Conservation (phyloP, 2,329 filamentous ascomycete genomes). For the Sporothrix curviconia region DNA sequence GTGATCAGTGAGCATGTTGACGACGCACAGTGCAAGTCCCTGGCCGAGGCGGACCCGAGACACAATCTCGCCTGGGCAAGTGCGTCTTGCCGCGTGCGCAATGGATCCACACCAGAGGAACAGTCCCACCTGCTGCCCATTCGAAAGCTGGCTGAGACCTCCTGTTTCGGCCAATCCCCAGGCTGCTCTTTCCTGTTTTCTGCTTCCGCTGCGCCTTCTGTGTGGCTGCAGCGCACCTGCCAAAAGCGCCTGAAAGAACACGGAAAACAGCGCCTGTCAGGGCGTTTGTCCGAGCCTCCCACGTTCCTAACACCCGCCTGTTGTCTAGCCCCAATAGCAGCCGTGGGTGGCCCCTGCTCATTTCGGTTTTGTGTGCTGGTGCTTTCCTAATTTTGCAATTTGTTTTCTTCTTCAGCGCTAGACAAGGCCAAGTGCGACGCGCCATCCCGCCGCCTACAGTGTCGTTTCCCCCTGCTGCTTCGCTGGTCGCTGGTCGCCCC, state of each 20-base stretch:
- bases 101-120: not conserved
- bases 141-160: not conserved
- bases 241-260: not conserved
- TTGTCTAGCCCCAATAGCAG: not conserved
- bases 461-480: not conserved
- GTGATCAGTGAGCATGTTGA: too few relatives aligned
- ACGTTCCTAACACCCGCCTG: not conserved
- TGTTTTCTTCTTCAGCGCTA: constrained; percentile 5
- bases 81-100: constrained; percentile 6
- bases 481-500: too few relatives aligned
- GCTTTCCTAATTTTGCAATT: not conserved
- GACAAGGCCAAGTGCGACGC: too few relatives aligned
- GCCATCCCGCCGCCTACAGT: too few relatives aligned
- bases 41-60: not conserved
- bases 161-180: constrained; percentile 6
- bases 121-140: not conserved
- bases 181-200: not conserved
- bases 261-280: too few relatives aligned
- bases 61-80: not conserved
- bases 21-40: not conserved
- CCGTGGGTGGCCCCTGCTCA: not conserved
- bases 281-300: too few relatives aligned
- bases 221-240: not conserved
- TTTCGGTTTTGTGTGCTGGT: not conserved
- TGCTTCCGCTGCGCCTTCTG: too few relatives aligned